Base-by-base conservation (phyloP, 2,329 filamentous ascomycete genomes). In the Mycocentrospora acerina region DNA sequence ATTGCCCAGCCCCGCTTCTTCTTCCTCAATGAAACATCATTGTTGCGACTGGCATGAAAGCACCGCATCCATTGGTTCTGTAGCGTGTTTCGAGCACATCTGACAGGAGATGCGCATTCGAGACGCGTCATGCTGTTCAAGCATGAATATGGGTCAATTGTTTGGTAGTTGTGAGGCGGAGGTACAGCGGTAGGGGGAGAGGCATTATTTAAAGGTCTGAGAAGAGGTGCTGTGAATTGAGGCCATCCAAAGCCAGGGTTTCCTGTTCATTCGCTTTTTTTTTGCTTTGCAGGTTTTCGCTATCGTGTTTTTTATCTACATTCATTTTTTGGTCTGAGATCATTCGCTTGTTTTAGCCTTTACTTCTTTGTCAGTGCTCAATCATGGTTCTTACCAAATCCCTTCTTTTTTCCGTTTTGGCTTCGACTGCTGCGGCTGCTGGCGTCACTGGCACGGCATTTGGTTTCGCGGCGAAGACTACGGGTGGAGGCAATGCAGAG, bases 401-500 rank as follows among this genome's bases (percentile, higher is more conserved):
- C 24, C 26, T 50, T 12, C n/a, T 44, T 26, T 25, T 43, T 12
- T 40, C 42, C 15, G 15, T 42, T 14, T 25, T 47, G 16, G 40
- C 43, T 26, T 29, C 40, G 8, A 36, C 27, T 16, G 40, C 38
- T 8, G 38, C 31, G 13, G 44, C 45, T 24, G 39, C 38, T n/a
- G 47, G 37, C 19, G 51, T 52, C 15, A 37, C 37, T 17, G 51
- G 51, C 6, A 35, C 38, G 10, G 38, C 51, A 2, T 39, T 42
- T 15, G 51, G 51, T n/a, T 54, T 52, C 16, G 51, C 48, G 1
- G 33, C 41, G 11, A 38, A 42, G 14, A 40, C 40, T 7, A 54
- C 51, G 15, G 51, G 51, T 35, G 51, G 51, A 32, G 51, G 51
- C 16, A 14, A 29, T 31, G 45, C 41, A 12, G 29, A 37, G 12